phyloP scores from a whole-genome alignment of 1,284 basidiomycete species.

The Athelia sp. region DNA sequence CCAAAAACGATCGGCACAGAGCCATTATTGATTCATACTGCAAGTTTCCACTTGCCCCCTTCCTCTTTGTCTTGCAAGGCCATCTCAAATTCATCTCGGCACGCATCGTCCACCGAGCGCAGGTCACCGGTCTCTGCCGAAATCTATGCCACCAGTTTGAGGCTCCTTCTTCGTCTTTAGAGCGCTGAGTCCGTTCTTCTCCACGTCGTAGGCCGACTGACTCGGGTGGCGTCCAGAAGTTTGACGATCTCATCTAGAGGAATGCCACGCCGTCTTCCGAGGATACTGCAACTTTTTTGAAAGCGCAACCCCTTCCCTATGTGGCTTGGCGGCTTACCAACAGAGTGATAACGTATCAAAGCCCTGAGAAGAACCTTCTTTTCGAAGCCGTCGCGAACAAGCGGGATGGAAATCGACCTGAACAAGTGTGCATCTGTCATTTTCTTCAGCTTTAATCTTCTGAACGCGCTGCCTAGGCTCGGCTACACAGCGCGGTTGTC shows the following conservation, averaged over 20 bases:
- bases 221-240: no score
- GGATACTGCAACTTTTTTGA: conserved; percentile 52
- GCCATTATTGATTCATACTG: no score
- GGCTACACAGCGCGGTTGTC: conserved; percentile 76
- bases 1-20: no score
- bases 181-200: conserved; percentile 42
- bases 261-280: conserved; percentile 40
- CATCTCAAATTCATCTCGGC: no score
- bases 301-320: conserved; percentile 38
- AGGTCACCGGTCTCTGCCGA: conserved; percentile 68
- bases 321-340: no score
- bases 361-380: conserved; percentile 44
- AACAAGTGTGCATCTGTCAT: conserved; percentile 56
- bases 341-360: no score
- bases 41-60: no score
- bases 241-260: conserved; percentile 52
- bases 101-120: conserved; percentile 64
- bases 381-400: conserved; percentile 78
- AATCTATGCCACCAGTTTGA: conserved; percentile 75
- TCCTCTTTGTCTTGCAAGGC: no score
- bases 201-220: conserved; percentile 4
- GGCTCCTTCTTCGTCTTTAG: conserved; percentile 59
- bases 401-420: conserved; percentile 73
- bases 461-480: conserved; percentile 42
- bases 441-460: neutral